Conservation (phyloP, 768 basidiomycete genomes). For the Symmetrospora coprosmae region DNA sequence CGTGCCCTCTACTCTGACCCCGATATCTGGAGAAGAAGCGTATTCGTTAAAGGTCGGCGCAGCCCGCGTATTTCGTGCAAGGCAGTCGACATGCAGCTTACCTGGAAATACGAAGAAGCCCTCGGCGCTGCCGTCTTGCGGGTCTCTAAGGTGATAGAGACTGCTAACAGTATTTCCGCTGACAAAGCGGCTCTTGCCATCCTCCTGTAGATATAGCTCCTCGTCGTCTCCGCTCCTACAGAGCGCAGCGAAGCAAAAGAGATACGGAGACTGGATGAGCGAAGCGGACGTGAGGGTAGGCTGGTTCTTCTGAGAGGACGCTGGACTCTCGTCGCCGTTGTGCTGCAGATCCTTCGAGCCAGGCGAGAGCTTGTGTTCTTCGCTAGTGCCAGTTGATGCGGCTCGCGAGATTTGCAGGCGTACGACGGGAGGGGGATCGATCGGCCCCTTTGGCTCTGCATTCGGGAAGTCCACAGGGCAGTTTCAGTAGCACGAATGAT, state of each 20-base stretch:
- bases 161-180: slow-evolving; percentile 17
- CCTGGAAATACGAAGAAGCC: slow-evolving; percentile 19
- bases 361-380: neutral
- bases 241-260: slow-evolving; percentile 23
- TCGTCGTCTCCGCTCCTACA: slow-evolving; percentile 16
- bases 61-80: neutral
- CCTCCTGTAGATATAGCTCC: neutral
- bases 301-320: neutral
- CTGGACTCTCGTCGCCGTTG: neutral
- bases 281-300: slow-evolving; percentile 16
- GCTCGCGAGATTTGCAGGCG: slow-evolving; percentile 6
- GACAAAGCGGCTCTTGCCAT: neutral
- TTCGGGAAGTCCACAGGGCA: neutral
- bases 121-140: slow-evolving; percentile 12
- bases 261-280: slow-evolving; percentile 20
- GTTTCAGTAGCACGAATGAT: neutral
- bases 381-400: neutral
- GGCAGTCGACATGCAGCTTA: neutral
- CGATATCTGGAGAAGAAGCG: slow-evolving; percentile 1
- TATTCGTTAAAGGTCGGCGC: neutral
- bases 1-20: slow-evolving; percentile 2
- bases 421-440: slow-evolving; percentile 13
- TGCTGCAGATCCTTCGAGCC: neutral
- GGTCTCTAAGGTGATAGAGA: slow-evolving; percentile 12
- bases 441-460: slow-evolving; percentile 13